A percentile compares a stretch with the other conserved stretches of the same genome.
phyloP scores from a whole-genome alignment of 1,284 basidiomycete species.

The Spongispora temasekensis region DNA sequence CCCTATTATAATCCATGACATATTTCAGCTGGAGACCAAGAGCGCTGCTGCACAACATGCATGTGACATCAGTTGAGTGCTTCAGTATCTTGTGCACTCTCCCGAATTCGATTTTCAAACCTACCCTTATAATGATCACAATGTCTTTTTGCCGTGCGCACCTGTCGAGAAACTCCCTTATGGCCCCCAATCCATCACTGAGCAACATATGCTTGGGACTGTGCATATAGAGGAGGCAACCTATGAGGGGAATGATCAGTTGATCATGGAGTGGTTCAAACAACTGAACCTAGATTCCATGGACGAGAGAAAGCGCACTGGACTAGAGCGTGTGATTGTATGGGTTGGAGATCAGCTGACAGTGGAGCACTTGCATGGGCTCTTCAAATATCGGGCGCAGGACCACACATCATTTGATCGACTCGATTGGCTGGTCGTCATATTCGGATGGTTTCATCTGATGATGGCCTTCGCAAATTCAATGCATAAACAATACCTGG shows the following conservation, averaged over 20 bases:
- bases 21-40: background rate
- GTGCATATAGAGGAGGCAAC: background rate
- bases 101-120: background rate
- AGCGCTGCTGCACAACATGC: background rate
- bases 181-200: background rate
- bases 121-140: background rate
- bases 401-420: constrained; percentile 24
- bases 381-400: constrained; percentile 16
- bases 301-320: constrained; percentile 9
- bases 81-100: background rate
- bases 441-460: constrained; percentile 26
- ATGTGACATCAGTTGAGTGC: background rate
- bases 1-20: background rate
- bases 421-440: constrained; percentile 17
- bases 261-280: background rate
- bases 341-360: constrained; percentile 29
- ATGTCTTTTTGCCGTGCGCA: background rate
- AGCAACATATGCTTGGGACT: background rate
- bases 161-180: background rate
- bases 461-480: constrained; percentile 19
- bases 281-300: background rate
- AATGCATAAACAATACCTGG: constrained; percentile 23
- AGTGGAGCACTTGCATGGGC: constrained; percentile 15
- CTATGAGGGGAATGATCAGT: background rate
- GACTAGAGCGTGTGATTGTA: constrained; percentile 4